Conservation (phyloP, 208 protist species). For the Acanthamoeba quina region DNA sequence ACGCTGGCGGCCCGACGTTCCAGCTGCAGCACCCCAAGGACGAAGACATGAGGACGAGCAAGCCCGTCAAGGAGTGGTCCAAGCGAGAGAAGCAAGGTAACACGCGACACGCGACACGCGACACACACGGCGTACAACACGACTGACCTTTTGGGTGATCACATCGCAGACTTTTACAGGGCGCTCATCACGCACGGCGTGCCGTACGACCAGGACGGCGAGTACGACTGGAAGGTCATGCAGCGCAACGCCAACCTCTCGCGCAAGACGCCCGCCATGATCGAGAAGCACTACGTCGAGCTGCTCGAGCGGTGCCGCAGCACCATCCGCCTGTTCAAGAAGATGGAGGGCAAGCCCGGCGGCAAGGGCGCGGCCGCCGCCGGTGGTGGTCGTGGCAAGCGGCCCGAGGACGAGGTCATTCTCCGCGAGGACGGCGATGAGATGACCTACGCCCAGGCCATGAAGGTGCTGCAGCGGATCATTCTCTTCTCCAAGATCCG, state of each 20-base stretch:
- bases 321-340: conserved; percentile 72
- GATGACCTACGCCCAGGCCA: conserved; percentile 62
- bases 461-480: conserved; percentile 71
- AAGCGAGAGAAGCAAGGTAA: conserved; percentile 60
- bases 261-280: conserved; percentile 60
- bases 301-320: conserved; percentile 56
- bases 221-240: conserved; percentile 63
- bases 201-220: conserved; percentile 54
- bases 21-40: neutral
- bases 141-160: too few species aligned
- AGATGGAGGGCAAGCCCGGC: conserved; percentile 43
- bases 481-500: conserved; percentile 73
- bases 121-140: neutral
- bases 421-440: conserved; percentile 52
- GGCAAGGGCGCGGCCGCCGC: neutral
- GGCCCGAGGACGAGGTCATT: conserved; percentile 33
- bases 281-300: conserved; percentile 73
- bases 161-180: conserved; percentile 47
- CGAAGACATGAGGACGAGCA: neutral
- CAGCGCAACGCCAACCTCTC: conserved; percentile 56
- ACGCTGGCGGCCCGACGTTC: neutral
- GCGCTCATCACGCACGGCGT: conserved; percentile 72
- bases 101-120: neutral
- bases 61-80: conserved; percentile 71
- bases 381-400: neutral